Evolutionary conservation across 176 grass and related monocot species (phyloP).

Genomic region (Puccinellia tenuiflora): DNA sequence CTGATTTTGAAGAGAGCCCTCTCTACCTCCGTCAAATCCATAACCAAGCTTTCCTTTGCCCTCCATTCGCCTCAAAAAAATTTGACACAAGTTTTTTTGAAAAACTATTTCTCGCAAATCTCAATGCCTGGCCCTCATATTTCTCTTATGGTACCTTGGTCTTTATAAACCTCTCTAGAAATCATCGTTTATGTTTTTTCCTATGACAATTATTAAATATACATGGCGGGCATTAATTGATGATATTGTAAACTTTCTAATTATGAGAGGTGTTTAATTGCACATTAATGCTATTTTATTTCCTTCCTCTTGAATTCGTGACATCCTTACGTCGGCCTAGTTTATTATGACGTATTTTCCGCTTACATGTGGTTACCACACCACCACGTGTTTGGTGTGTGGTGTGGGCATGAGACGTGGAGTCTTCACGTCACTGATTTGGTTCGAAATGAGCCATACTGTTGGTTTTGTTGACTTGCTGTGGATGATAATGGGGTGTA

Average conservation of each 20-base stretch:
- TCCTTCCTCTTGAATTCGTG: not conserved
- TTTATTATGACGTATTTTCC: not conserved
- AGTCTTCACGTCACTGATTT: not conserved
- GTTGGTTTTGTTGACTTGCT: not conserved
- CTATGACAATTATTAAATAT: not conserved
- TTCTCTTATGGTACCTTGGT: not conserved
- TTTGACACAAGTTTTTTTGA: not conserved
- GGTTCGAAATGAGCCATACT: not conserved
- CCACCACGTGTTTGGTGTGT: not conserved
- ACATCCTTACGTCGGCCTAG: not conserved
- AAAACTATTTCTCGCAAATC: not conserved
- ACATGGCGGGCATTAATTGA: not conserved
- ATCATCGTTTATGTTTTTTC: not conserved
- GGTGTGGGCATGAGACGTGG: not conserved
- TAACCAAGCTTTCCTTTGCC: not conserved
- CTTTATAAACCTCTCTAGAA: not conserved
- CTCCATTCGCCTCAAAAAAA: not conserved
- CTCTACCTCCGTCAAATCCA: not conserved
- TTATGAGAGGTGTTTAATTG: not conserved
- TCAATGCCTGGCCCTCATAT: not conserved
- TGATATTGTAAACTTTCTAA: not conserved
- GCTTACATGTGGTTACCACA: not conserved
- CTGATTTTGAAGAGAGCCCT: not conserved
- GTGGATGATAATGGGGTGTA: not conserved
- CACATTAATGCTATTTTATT: not conserved